These are phyloP conservation scores for Medicago arabica DNA, from an alignment of 306 rosid species.

Conservation along the genomic window DNA sequence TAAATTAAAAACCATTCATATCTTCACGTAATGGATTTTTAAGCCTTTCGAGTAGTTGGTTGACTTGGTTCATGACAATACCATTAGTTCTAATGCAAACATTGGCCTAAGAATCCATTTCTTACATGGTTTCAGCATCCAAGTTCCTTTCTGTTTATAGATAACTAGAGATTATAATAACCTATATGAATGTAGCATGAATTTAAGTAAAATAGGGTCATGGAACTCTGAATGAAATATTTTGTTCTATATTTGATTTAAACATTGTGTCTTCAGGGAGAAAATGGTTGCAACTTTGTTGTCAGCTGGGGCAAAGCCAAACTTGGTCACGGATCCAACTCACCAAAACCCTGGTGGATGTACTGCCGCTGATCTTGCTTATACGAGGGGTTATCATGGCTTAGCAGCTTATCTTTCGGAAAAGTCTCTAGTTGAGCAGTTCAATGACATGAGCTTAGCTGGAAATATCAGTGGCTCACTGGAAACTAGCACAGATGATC, in stretches of 20 bases:
- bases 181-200: constrained; percentile 26
- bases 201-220: constrained; percentile 24
- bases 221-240: constrained; percentile 5
- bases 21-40: neutral
- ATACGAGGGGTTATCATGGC: constrained; percentile 69
- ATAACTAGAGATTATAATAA: constrained; percentile 10
- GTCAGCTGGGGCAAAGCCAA: constrained; percentile 88
- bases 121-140: constrained; percentile 31
- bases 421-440: constrained; percentile 81
- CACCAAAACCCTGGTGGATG: constrained; percentile 74
- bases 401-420: constrained; percentile 95
- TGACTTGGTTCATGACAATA: neutral
- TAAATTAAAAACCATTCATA: neutral
- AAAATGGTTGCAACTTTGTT: constrained; percentile 84
- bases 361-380: constrained; percentile 87
- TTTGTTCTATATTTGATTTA: constrained; percentile 26
- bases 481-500: constrained; percentile 52
- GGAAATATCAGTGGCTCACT: constrained; percentile 88
- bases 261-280: constrained; percentile 61
- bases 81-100: constrained; percentile 18
- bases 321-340: constrained; percentile 93
- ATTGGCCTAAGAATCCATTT: constrained; percentile 26
- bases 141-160: constrained; percentile 15
- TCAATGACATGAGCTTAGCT: constrained; percentile 79
- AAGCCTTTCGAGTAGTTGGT: neutral